Evolutionary conservation across 2,329 filamentous ascomycete genomes (phyloP).

Genomic region (Scorias spongiosa): DNA sequence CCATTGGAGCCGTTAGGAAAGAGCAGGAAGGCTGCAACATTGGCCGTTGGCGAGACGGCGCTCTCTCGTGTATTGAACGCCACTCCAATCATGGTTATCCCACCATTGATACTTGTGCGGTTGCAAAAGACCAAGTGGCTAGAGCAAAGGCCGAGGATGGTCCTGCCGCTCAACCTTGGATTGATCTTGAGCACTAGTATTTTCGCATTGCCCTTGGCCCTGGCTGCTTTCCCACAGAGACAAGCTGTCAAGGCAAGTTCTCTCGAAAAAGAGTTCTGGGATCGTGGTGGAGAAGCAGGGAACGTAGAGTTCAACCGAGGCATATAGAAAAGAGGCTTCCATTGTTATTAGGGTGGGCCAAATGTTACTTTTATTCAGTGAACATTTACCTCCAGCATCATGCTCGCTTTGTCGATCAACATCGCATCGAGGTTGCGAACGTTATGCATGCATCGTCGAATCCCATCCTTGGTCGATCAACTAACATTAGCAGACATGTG

Average conservation of each 20-base stretch:
- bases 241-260: conserved; percentile 62
- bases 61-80: conserved; percentile 83
- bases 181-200: conserved; percentile 78
- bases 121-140: conserved; percentile 78
- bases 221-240: conserved; percentile 84
- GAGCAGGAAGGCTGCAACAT: conserved; percentile 69
- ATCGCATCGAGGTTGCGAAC: too few species aligned
- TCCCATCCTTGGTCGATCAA: too few species aligned
- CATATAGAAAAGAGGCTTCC: conserved; percentile 39
- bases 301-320: conserved; percentile 95
- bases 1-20: conserved; percentile 52
- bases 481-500: too few species aligned
- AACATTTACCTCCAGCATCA: too few species aligned
- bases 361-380: too few species aligned
- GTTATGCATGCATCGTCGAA: too few species aligned
- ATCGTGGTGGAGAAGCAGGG: conserved; percentile 59
- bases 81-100: conserved; percentile 93
- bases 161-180: conserved; percentile 69
- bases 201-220: conserved; percentile 73
- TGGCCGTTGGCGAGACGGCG: conserved; percentile 88
- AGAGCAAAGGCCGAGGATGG: conserved; percentile 57
- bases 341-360: too few species aligned
- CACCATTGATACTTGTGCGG: conserved; percentile 69
- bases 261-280: conserved; percentile 77
- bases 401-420: too few species aligned